Conservation (phyloP, 345 rosid genomes). For the Brassica incana region DNA sequence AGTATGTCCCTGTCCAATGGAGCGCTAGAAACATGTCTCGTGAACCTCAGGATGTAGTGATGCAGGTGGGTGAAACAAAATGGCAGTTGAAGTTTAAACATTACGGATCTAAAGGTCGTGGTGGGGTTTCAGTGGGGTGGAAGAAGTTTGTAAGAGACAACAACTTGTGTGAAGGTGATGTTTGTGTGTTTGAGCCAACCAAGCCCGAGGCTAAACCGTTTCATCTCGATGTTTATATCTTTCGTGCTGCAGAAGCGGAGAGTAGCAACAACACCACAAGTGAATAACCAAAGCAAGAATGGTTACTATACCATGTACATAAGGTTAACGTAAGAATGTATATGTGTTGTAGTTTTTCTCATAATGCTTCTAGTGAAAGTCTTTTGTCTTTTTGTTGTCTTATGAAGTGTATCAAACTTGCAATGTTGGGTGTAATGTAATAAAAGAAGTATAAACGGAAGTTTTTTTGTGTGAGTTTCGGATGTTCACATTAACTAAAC, state of each 20-base stretch:
- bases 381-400: constrained; percentile 4
- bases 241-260: constrained; percentile 28
- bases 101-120: constrained; percentile 2
- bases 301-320: not conserved
- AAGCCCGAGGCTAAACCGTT: constrained; percentile 1
- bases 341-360: not conserved
- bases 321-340: constrained; percentile 6
- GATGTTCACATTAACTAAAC: not conserved
- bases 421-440: no score
- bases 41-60: constrained; percentile 24
- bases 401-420: not conserved
- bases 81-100: constrained; percentile 4
- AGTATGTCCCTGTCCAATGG: constrained; percentile 32
- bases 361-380: constrained; percentile 1
- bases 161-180: constrained; percentile 20
- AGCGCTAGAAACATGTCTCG: not conserved
- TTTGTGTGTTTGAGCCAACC: constrained; percentile 33
- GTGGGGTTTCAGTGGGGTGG: constrained; percentile 37
- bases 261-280: constrained; percentile 15
- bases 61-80: constrained; percentile 26
- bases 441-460: no score
- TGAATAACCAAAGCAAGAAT: not conserved
- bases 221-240: constrained; percentile 23
- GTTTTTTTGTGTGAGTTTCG: no score
- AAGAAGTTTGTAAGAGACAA: constrained; percentile 28